Conservation (phyloP, 2,329 filamentous ascomycete genomes). For the Graphium sp. region DNA sequence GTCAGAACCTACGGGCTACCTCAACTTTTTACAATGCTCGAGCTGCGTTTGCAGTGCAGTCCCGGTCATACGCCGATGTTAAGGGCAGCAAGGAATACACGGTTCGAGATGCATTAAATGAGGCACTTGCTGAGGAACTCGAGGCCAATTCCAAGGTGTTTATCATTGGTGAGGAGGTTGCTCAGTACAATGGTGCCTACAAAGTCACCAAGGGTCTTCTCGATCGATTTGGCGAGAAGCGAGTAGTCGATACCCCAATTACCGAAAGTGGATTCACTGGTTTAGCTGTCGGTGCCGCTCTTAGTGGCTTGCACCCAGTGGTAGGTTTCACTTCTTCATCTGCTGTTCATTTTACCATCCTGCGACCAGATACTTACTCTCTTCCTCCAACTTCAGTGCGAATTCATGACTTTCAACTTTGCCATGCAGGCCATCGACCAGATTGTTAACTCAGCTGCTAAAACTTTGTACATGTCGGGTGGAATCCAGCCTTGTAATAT, state of each 20-base stretch:
- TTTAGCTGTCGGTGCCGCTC: slow-evolving; percentile 83
- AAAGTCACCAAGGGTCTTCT: slow-evolving; percentile 97
- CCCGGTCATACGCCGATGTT: slow-evolving; percentile 37
- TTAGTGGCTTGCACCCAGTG: slow-evolving; percentile 85
- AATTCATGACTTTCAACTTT: slow-evolving; percentile 99
- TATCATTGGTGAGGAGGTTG: slow-evolving; percentile 91
- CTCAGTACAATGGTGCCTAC: slow-evolving; percentile 99
- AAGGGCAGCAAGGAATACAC: slow-evolving; percentile 77
- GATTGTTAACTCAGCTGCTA: slow-evolving; percentile 96
- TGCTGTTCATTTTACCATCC: background rate
- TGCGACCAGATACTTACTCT: background rate
- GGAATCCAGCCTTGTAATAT: slow-evolving; percentile 99
- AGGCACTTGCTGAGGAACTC: slow-evolving; percentile 94
- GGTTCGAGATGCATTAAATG: slow-evolving; percentile 92
- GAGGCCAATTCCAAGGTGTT: slow-evolving; percentile 91
- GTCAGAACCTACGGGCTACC: no score
- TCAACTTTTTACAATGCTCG: no score
- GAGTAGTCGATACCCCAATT: slow-evolving; percentile 96
- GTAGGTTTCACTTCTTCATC: slow-evolving; percentile 36
- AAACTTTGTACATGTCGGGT: slow-evolving; percentile 99
- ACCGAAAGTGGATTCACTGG: slow-evolving; percentile 93
- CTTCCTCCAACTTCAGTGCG: slow-evolving; percentile 46
- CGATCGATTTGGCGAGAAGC: slow-evolving; percentile 92
- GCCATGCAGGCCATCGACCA: slow-evolving; percentile 99
- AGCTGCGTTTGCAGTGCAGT: no score